Percentiles rank a stretch among this genome's conserved stretches.
These are phyloP conservation scores for Trichomonas vaginalis DNA, from an alignment of 208 protist species.

Conservation along the genomic window DNA sequence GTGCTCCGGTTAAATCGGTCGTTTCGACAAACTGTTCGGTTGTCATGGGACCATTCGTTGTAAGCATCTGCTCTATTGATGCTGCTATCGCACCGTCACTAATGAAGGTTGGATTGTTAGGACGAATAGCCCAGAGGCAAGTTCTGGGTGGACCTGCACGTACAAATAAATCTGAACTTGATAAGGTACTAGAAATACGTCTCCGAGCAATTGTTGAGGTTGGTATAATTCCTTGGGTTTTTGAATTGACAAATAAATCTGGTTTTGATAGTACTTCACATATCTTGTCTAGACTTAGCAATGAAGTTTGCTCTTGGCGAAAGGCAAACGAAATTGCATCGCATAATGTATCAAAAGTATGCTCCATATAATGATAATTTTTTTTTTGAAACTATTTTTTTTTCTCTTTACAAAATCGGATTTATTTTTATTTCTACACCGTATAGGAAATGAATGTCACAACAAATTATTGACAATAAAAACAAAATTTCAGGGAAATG, in stretches of 20 bases:
- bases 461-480: too few species aligned
- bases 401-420: too few species aligned
- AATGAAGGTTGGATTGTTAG: neutral
- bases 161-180: neutral
- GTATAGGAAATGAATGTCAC: too few species aligned
- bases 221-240: neutral
- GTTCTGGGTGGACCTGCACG: neutral
- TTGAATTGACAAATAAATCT: neutral
- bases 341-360: neutral
- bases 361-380: neutral
- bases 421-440: too few species aligned
- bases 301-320: neutral
- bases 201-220: neutral
- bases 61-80: constrained; percentile 15
- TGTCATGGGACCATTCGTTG: constrained; percentile 4
- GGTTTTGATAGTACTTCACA: neutral
- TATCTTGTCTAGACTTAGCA: neutral
- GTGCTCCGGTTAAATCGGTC: neutral
- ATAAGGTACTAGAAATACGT: neutral
- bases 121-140: neutral
- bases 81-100: neutral
- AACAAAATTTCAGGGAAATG: too few species aligned
- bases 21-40: neutral
- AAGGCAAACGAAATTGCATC: neutral
- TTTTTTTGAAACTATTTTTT: too few species aligned